Conservation (phyloP, 202 grass and related monocot genomes). For the Panicum virgatum region DNA sequence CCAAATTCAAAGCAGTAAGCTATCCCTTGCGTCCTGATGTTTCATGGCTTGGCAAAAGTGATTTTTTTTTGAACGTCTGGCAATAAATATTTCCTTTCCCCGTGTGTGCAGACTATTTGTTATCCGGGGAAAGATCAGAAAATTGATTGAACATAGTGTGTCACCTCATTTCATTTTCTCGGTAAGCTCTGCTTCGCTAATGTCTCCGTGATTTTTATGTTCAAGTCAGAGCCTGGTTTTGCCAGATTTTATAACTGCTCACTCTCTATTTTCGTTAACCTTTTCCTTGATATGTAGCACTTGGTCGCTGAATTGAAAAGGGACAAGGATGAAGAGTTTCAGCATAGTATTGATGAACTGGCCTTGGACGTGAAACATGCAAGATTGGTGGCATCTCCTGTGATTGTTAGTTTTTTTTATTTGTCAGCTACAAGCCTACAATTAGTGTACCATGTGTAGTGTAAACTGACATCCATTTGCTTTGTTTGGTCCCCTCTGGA, state of each 20-base stretch:
- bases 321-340: slow-evolving; percentile 52
- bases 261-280: not conserved
- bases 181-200: slow-evolving; percentile 29
- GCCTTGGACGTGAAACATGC: slow-evolving; percentile 38
- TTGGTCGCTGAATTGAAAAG: slow-evolving; percentile 65
- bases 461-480: not conserved
- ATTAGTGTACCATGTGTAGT: not conserved
- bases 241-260: not conserved
- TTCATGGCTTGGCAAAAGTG: not conserved
- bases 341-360: slow-evolving; percentile 48
- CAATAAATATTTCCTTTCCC: slow-evolving; percentile 6
- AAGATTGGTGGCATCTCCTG: slow-evolving; percentile 13
- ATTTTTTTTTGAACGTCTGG: slow-evolving; percentile 6
- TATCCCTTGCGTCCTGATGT: not conserved
- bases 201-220: not conserved
- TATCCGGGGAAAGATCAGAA: slow-evolving; percentile 58
- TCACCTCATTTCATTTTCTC: slow-evolving; percentile 64
- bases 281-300: slow-evolving; percentile 38
- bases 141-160: slow-evolving; percentile 66
- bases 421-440: not conserved
- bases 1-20: slow-evolving; percentile 67
- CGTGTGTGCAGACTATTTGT: slow-evolving; percentile 46
- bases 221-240: not conserved
- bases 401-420: not conserved
- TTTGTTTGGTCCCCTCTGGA: not conserved